Evolutionary conservation across 768 basidiomycete genomes (phyloP).

Genomic region (Suillus ampliporus): DNA sequence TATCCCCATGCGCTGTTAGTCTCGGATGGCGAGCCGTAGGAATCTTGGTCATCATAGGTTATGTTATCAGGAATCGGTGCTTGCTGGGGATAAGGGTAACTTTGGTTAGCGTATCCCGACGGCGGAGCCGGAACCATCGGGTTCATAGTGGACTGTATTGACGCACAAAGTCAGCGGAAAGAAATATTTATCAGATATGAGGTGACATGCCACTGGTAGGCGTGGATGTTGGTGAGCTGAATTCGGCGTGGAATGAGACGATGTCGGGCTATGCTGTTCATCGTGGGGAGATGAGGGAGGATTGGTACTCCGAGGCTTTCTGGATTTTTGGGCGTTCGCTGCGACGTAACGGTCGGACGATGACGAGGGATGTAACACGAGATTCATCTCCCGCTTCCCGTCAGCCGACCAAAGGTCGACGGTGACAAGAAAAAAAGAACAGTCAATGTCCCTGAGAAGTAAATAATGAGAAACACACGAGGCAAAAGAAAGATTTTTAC

Average conservation of each 20-base stretch:
- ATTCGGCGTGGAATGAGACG: constrained; percentile 52
- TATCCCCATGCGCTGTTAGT: constrained; percentile 64
- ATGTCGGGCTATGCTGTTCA: constrained; percentile 52
- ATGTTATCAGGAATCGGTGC: constrained; percentile 47
- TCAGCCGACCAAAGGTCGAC: constrained; percentile 94
- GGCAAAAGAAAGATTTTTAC: constrained; percentile 33
- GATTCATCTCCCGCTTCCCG: constrained; percentile 82
- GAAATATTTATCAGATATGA: constrained; percentile 23
- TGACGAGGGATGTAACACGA: constrained; percentile 86
- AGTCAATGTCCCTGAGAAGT: constrained; percentile 73
- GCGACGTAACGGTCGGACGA: constrained; percentile 72
- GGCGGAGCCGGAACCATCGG: constrained; percentile 44
- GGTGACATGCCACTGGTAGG: constrained; percentile 49
- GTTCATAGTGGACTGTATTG: constrained; percentile 36
- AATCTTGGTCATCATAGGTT: constrained; percentile 47
- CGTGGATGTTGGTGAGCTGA: constrained; percentile 47
- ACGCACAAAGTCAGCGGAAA: constrained; percentile 11
- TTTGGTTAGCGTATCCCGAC: constrained; percentile 46
- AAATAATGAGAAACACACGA: constrained; percentile 12
- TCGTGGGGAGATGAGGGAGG: constrained; percentile 39
- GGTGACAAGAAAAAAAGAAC: constrained; percentile 87
- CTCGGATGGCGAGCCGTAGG: constrained; percentile 49
- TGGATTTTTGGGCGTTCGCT: constrained; percentile 40
- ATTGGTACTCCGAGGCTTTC: constrained; percentile 39
- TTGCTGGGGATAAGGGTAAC: constrained; percentile 50